Evolutionary conservation across 2,329 filamentous ascomycete species (phyloP), one percentile per base, ranked within the genome.

Genomic region (Fusarium buxicola): DNA sequence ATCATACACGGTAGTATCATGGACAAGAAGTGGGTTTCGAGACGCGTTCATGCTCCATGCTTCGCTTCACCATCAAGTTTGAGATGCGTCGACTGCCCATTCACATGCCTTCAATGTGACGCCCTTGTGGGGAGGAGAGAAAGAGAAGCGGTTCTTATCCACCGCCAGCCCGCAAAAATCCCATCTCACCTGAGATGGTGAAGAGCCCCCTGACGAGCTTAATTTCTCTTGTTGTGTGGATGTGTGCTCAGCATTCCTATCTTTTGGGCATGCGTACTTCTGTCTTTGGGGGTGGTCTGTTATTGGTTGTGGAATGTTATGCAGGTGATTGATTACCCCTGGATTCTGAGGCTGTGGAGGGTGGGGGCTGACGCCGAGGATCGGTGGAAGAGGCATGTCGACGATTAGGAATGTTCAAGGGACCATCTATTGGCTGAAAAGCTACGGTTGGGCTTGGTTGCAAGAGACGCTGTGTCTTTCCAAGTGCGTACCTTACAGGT

Each of bases 281-380:
- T 10, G 39, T 15, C 8, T 34, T 18, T 13, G 32, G 25, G 15
- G 8, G 13, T 13, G 21, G 7, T 11, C 31, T 39, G 40, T 34
- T 38, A 65, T 64, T 64, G 60, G 61, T 28, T 34, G 32, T 47
- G 48, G 39, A 56, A 55, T 44, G 44, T 13, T 8, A n/a, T 31
- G 36, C 16, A n/a, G 28, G 31, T 16, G 8, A 15, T 18, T 16
- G 8, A 15, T 18, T 44, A 53, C 60, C 60, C 60, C 60, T 64
- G 60, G 64, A 64, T 48, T 65, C 61, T 61, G 51, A 48, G 60
- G 54, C 54, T 55, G 59, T 60, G 57, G 44, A 41, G 47, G 57
- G 25, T 30, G 21, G 21, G 21, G n/a, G n/a, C n/a, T n/a, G n/a
- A n/a, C n/a, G 50, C 48, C 21, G 38, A 27, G 55, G 39, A 45